Conservation (phyloP, 2,329 filamentous ascomycete species). For the Coleophoma crateriformis region DNA sequence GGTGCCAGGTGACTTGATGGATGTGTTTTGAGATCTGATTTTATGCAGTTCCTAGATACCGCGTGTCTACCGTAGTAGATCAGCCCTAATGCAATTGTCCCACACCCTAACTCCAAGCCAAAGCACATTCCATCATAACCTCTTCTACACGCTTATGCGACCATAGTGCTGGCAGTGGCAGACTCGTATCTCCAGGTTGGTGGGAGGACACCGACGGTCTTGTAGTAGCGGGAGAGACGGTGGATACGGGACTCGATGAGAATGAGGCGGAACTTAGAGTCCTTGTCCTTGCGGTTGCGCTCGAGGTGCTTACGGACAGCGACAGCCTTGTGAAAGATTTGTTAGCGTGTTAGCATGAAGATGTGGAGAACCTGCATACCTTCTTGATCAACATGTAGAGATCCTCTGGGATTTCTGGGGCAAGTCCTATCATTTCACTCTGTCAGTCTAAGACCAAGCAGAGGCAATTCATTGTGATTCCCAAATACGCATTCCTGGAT, state of each 20-base stretch:
- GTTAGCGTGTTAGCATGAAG: conserved; percentile 11
- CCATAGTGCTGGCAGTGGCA: conserved; percentile 90
- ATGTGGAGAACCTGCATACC: conserved; percentile 45
- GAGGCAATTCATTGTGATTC: conserved; percentile 53
- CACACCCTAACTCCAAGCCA: conserved; percentile 24
- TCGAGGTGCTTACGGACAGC: conserved; percentile 99
- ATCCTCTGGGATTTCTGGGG: conserved; percentile 98
- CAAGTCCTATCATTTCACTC: conserved; percentile 88
- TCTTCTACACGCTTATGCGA: conserved; percentile 60
- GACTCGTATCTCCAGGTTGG: conserved; percentile 99
- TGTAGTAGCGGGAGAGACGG: conserved; percentile 99
- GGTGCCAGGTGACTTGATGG: conserved; percentile 4
- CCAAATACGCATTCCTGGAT: conserved; percentile 14
- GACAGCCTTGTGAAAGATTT: conserved; percentile 54
- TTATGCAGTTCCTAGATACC: conserved; percentile 19
- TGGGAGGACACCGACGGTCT: conserved; percentile 79
- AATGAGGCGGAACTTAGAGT: conserved; percentile 99
- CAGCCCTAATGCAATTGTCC: conserved; percentile 21
- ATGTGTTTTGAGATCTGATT: conserved; percentile 23
- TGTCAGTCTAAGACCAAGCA: conserved; percentile 84
- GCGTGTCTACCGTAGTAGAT: conserved; percentile 14
- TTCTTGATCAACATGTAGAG: conserved; percentile 99
- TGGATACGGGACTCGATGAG: conserved; percentile 99
- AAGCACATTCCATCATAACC: conserved; percentile 8
- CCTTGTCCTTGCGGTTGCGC: conserved; percentile 99